Percentiles rank a stretch among this genome's conserved stretches.
Conservation (phyloP, 139 green algal species). For the Auxenochlorella protothecoides region DNA sequence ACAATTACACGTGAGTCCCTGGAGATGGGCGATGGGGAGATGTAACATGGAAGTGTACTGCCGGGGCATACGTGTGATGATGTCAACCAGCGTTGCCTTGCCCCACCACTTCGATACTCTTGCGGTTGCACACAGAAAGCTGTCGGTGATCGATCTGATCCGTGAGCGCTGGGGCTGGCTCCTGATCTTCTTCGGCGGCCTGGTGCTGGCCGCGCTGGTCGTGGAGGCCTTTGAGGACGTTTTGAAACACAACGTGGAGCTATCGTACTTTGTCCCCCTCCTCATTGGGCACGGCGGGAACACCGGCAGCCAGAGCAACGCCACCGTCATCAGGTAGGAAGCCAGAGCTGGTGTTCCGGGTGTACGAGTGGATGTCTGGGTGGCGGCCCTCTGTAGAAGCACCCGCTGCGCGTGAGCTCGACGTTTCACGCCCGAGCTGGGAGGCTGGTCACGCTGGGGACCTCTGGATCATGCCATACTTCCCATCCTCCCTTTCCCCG, state of each 20-base stretch:
- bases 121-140: too few species aligned
- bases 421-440: too few species aligned
- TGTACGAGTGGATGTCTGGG: too few species aligned
- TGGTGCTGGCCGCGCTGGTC: constrained; percentile 52
- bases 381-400: too few species aligned
- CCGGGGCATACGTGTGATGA: too few species aligned
- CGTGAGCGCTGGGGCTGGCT: constrained; percentile 44
- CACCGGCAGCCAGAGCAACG: constrained; percentile 54
- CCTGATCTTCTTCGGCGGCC: constrained; percentile 48
- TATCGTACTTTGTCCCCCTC: constrained; percentile 59
- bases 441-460: too few species aligned
- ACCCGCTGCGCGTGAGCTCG: too few species aligned
- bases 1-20: constrained; percentile 10
- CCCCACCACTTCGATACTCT: too few species aligned
- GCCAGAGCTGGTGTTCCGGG: too few species aligned
- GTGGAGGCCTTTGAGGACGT: constrained; percentile 58
- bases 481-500: background rate
- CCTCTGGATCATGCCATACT: background rate
- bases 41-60: too few species aligned
- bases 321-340: constrained; percentile 47
- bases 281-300: constrained; percentile 71
- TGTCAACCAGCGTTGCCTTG: too few species aligned
- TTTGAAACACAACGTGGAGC: constrained; percentile 45
- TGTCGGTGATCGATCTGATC: constrained; percentile 10
- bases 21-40: too few species aligned